Conservation (phyloP, 2,329 filamentous ascomycete species). For the Xylaria sp. region DNA sequence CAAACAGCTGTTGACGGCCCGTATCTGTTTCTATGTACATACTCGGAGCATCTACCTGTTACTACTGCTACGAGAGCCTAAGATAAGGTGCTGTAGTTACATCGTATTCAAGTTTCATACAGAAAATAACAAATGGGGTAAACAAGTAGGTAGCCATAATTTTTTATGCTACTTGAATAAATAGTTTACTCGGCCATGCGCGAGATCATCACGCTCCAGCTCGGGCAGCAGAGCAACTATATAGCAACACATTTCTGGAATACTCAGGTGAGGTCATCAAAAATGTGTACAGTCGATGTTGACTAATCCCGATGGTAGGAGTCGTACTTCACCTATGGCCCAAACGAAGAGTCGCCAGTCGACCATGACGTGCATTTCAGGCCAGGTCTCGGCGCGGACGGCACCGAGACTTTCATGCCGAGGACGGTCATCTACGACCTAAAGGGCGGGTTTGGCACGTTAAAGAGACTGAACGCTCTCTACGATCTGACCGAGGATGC, state of each 20-base stretch:
- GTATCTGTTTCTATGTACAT: not conserved
- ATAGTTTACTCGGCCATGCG: slow-evolving; percentile 71
- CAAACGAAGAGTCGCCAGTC: slow-evolving; percentile 72
- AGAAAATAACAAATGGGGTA: not conserved
- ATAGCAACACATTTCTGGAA: slow-evolving; percentile 98
- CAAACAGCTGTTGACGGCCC: not conserved
- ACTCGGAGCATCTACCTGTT: not conserved
- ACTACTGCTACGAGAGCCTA: not conserved
- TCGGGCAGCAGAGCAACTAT: slow-evolving; percentile 93
- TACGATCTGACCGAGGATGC: slow-evolving; percentile 69
- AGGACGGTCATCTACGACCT: slow-evolving; percentile 94
- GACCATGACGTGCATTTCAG: slow-evolving; percentile 92
- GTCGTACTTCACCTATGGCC: slow-evolving; percentile 93
- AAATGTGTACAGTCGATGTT: not conserved
- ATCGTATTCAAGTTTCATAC: not conserved
- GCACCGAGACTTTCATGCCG: slow-evolving; percentile 90
- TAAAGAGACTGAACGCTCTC: slow-evolving; percentile 87
- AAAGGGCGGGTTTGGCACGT: slow-evolving; percentile 90
- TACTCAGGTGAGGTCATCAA: slow-evolving; percentile 70
- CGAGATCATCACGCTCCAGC: slow-evolving; percentile 93
- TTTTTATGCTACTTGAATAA: not conserved
- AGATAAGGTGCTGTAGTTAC: not conserved
- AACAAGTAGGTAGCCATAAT: not conserved
- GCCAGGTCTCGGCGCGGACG: slow-evolving; percentile 82
- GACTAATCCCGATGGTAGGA: slow-evolving; percentile 66